These are phyloP conservation scores for Capsella rubella DNA, from an alignment of 441 rosid species.

Conservation along the genomic window DNA sequence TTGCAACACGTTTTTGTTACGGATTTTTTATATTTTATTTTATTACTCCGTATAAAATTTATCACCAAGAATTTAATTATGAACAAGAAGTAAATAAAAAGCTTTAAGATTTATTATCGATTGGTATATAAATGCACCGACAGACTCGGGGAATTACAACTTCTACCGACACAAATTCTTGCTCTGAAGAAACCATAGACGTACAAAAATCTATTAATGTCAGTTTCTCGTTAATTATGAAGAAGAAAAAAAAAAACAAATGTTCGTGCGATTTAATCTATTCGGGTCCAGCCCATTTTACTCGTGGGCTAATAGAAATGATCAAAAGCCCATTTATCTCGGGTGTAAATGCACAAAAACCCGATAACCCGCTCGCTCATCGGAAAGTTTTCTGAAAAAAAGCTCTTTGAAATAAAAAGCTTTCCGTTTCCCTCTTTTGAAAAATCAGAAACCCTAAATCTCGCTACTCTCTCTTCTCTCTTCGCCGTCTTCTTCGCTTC, in stretches of 20 bases:
- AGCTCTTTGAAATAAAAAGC: conserved; percentile 31
- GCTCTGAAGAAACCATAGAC: background rate
- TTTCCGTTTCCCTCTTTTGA: conserved; percentile 38
- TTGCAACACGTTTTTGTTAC: conserved; percentile 19
- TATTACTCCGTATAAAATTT: too few species aligned
- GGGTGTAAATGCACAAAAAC: background rate
- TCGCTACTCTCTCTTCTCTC: conserved; percentile 28
- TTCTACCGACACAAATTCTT: conserved; percentile 39
- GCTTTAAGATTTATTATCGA: background rate
- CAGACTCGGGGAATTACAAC: conserved; percentile 10
- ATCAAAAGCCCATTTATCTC: conserved; percentile 10
- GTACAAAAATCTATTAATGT: background rate
- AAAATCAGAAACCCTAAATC: conserved; percentile 30
- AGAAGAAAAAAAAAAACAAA: background rate
- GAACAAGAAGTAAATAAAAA: background rate
- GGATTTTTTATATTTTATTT: background rate
- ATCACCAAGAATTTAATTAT: background rate
- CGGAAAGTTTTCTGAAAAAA: background rate
- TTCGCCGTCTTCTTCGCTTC: conserved; percentile 36
- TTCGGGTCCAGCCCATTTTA: background rate
- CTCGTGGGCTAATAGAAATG: background rate
- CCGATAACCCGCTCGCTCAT: conserved; percentile 23
- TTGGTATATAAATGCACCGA: conserved; percentile 18
- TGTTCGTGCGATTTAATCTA: too few species aligned
- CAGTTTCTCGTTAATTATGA: background rate